Evolutionary conservation across 1,284 basidiomycete species (phyloP).

Genomic region (Sporisorium sorghi): DNA sequence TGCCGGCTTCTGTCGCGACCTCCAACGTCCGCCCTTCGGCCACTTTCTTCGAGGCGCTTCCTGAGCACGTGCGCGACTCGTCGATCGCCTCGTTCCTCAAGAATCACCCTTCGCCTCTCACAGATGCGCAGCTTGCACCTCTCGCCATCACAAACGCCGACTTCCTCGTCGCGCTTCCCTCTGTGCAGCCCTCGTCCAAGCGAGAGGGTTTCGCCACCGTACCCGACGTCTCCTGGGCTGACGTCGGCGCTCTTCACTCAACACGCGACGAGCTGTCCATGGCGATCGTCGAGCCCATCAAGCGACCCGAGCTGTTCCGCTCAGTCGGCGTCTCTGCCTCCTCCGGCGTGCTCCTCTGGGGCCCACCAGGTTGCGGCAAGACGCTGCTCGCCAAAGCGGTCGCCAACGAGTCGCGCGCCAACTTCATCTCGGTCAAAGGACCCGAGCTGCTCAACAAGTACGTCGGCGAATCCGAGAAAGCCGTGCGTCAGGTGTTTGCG

Average conservation of each 20-base stretch:
- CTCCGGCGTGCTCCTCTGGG: constrained; percentile 91
- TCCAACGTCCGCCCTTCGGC: constrained; percentile 44
- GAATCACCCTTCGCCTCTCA: constrained; percentile 83
- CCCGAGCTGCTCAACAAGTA: constrained; percentile 97
- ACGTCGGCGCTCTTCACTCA: constrained; percentile 88
- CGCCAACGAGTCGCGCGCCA: constrained; percentile 91
- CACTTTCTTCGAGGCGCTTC: constrained; percentile 63
- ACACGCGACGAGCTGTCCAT: constrained; percentile 93
- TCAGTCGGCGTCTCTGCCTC: constrained; percentile 83
- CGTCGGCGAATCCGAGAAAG: constrained; percentile 95
- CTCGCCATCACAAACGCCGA: constrained; percentile 79
- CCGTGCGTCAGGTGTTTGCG: constrained; percentile 91
- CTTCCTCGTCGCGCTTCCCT: constrained; percentile 81
- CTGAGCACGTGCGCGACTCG: constrained; percentile 71
- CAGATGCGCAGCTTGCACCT: constrained; percentile 80
- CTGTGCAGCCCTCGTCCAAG: constrained; percentile 94
- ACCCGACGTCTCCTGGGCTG: constrained; percentile 93
- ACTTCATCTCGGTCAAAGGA: constrained; percentile 97
- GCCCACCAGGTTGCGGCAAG: constrained; percentile 96
- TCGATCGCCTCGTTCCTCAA: constrained; percentile 90
- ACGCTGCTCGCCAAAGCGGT: constrained; percentile 95
- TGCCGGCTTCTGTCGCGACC: not conserved
- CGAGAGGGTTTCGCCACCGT: constrained; percentile 97
- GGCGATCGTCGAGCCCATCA: constrained; percentile 96
- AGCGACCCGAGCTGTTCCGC: constrained; percentile 86